Percentiles rank a stretch among this genome's conserved stretches.
Conservation (phyloP, 768 basidiomycete genomes). For the Auriscalpium microsporum region DNA sequence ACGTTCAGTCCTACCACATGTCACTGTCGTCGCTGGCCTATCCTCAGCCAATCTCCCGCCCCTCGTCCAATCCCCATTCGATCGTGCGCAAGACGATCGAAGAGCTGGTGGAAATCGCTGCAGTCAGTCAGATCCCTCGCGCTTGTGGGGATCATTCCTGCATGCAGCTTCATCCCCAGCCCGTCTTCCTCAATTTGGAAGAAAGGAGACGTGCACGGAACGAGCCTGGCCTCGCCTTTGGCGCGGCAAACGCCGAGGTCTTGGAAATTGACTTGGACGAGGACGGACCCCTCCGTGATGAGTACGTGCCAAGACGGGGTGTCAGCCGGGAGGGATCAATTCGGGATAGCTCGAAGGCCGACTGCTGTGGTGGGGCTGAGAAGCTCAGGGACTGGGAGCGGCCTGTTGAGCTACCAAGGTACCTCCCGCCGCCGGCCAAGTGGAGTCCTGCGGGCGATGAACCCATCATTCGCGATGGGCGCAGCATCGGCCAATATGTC, state of each 20-base stretch:
- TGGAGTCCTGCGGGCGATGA: constrained; percentile 82
- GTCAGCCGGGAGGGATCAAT: constrained; percentile 28
- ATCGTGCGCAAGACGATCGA: constrained; percentile 65
- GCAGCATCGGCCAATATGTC: constrained; percentile 50
- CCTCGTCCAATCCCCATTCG: constrained; percentile 61
- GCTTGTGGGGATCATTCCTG: constrained; percentile 13
- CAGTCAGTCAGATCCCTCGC: constrained; percentile 11
- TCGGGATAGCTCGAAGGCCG: constrained; percentile 12
- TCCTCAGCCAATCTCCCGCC: constrained; percentile 73
- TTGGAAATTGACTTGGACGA: constrained; percentile 76
- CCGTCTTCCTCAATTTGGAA: constrained; percentile 66
- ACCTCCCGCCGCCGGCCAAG: constrained; percentile 64
- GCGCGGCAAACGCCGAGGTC: constrained; percentile 28
- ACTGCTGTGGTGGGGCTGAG: not conserved
- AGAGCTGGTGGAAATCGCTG: constrained; percentile 51
- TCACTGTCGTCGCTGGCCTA: constrained; percentile 49
- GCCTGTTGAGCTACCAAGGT: constrained; percentile 21
- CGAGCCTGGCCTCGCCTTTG: constrained; percentile 31
- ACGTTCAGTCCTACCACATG: constrained; percentile 57
- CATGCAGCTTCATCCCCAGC: constrained; percentile 37
- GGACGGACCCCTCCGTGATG: constrained; percentile 74
- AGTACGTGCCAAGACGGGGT: constrained; percentile 70
- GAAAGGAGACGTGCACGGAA: constrained; percentile 48
- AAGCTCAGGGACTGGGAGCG: constrained; percentile 13
- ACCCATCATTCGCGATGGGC: constrained; percentile 50